phyloP scores from a whole-genome alignment of 768 basidiomycete genomes.

The Galerina marginata region DNA sequence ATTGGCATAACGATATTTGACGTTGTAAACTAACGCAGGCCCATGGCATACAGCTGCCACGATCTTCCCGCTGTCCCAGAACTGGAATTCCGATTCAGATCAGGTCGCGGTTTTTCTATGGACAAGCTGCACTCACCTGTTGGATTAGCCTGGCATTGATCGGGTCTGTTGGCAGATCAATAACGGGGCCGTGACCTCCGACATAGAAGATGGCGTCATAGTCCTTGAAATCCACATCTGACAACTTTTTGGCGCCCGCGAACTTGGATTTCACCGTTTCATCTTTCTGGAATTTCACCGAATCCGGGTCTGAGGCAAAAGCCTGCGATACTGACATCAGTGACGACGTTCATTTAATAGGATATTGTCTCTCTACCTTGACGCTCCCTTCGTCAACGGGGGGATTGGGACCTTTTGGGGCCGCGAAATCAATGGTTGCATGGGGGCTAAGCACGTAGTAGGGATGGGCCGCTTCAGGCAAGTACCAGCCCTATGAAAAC shows the following conservation, averaged over 20 bases:
- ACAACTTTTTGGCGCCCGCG: slow-evolving; percentile 61
- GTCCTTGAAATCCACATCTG: slow-evolving; percentile 60
- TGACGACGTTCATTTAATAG: neutral
- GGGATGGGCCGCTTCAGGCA: slow-evolving; percentile 79
- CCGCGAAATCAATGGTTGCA: slow-evolving; percentile 61
- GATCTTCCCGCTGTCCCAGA: slow-evolving; percentile 71
- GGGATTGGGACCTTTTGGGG: slow-evolving; percentile 69
- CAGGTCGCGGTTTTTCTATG: neutral
- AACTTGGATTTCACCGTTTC: slow-evolving; percentile 55
- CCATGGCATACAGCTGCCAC: slow-evolving; percentile 83
- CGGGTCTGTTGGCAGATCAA: slow-evolving; percentile 68
- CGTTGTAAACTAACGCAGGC: slow-evolving; percentile 56
- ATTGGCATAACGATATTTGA: neutral
- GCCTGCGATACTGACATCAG: slow-evolving; percentile 32
- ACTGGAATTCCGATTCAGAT: slow-evolving; percentile 40
- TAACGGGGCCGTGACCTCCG: slow-evolving; percentile 79
- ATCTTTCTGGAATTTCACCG: slow-evolving; percentile 65
- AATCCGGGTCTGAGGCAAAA: slow-evolving; percentile 58
- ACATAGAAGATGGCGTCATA: slow-evolving; percentile 81
- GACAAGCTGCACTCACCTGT: slow-evolving; percentile 42
- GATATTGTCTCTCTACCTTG: slow-evolving; percentile 38
- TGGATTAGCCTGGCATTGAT: slow-evolving; percentile 62
- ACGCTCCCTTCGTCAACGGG: slow-evolving; percentile 67
- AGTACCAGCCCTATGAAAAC: slow-evolving; percentile 67
- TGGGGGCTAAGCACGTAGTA: slow-evolving; percentile 62